Percentiles rank a stretch among this genome's conserved stretches.
These are phyloP conservation scores for Ceratocystis harringtonii DNA, from an alignment of 2,329 filamentous ascomycete genomes.

Conservation along the genomic window DNA sequence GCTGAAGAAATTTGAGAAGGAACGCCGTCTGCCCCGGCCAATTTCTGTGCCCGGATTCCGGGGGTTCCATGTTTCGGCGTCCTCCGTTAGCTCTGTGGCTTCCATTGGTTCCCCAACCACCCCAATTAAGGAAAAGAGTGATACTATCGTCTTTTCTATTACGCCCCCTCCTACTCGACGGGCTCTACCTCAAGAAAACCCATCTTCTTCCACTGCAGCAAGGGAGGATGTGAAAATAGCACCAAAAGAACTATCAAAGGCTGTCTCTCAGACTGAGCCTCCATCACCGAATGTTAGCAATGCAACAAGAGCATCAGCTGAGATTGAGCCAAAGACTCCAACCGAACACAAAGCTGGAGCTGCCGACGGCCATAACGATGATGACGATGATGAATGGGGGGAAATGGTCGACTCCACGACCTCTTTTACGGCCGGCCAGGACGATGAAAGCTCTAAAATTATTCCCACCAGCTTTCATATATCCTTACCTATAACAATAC, in stretches of 20 bases:
- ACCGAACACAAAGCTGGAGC: constrained; percentile 10
- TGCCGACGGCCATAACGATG: constrained; percentile 33
- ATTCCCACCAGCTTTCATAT: background rate
- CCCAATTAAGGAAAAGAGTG: background rate
- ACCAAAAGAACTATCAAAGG: background rate
- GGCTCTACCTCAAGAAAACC: background rate
- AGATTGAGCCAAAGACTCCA: background rate
- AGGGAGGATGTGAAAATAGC: background rate
- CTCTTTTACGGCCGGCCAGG: background rate
- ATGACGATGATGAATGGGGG: constrained; percentile 42
- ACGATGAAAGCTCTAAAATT: background rate
- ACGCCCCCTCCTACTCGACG: background rate
- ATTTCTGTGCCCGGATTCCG: constrained; percentile 18
- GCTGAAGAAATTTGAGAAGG: constrained; percentile 22
- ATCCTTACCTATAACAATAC: constrained; percentile 5
- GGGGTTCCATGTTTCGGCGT: constrained; percentile 16
- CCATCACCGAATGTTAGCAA: background rate
- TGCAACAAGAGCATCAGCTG: constrained; percentile 9
- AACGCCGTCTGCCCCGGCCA: constrained; percentile 23
- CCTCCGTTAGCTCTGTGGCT: constrained; percentile 5
- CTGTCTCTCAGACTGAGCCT: background rate
- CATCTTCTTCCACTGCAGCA: background rate
- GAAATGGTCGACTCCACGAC: constrained; percentile 34
- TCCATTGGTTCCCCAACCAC: background rate
- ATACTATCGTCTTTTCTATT: background rate